A percentile compares a stretch with the other conserved stretches of the same genome.
Evolutionary conservation across 2,329 filamentous ascomycete species (phyloP).

Genomic region (Beauveria scarabaeidicola): DNA sequence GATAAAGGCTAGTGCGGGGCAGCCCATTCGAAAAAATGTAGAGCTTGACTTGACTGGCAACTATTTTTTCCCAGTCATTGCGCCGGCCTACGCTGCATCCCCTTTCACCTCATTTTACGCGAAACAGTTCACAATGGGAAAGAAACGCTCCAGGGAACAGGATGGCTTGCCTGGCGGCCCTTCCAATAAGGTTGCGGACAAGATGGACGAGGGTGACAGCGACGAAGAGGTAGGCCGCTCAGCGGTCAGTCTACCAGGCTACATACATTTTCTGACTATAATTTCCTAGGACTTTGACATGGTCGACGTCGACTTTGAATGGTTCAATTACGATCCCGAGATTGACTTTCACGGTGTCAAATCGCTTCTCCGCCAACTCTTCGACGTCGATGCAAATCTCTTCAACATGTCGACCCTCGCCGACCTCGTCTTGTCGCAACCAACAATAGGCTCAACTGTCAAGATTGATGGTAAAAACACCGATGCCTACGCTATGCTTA

Average conservation of each 20-base stretch:
- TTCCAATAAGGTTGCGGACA: conserved; percentile 34
- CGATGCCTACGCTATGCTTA: conserved; percentile 88
- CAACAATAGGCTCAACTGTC: conserved; percentile 83
- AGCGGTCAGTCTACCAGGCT: neutral
- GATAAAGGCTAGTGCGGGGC: conserved; percentile 11
- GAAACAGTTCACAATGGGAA: conserved; percentile 32
- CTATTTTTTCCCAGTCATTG: neutral
- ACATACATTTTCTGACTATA: conserved; percentile 1
- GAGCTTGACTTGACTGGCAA: neutral
- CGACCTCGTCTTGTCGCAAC: conserved; percentile 80
- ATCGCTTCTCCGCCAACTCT: conserved; percentile 77
- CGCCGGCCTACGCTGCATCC: neutral
- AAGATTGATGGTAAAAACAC: conserved; percentile 94
- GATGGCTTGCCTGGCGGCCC: conserved; percentile 34
- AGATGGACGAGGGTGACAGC: conserved; percentile 43
- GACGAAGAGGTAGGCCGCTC: conserved; percentile 40
- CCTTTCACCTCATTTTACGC: neutral
- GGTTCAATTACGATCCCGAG: conserved; percentile 87
- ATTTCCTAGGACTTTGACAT: conserved; percentile 69
- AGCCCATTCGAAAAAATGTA: conserved; percentile 5
- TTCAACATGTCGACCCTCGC: conserved; percentile 83
- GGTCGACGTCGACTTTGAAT: conserved; percentile 95
- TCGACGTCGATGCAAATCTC: conserved; percentile 77
- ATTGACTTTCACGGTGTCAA: conserved; percentile 95
- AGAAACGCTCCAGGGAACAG: conserved; percentile 41